Evolutionary conservation across 2,329 filamentous ascomycete species (phyloP).

Genomic region (Metarhizium robertsii): DNA sequence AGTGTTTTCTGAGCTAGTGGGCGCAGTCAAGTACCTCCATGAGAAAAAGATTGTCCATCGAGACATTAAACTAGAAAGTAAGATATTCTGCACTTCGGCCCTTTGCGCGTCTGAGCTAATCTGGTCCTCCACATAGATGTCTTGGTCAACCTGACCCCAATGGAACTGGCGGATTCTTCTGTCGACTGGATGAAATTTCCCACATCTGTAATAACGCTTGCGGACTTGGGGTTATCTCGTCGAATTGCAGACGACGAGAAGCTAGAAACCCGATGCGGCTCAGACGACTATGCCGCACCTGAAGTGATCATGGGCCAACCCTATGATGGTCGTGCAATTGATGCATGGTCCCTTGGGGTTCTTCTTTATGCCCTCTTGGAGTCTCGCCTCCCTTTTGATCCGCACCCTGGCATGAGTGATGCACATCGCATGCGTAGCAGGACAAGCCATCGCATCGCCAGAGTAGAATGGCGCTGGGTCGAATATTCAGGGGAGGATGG

Average conservation of each 20-base stretch:
- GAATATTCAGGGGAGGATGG: conserved; percentile 76
- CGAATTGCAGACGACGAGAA: conserved; percentile 78
- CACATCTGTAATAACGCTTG: conserved; percentile 76
- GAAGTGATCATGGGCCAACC: conserved; percentile 93
- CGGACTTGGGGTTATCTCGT: conserved; percentile 83
- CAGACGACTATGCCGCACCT: conserved; percentile 93
- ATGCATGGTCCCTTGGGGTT: conserved; percentile 93
- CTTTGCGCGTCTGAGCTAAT: not conserved
- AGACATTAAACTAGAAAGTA: conserved; percentile 95
- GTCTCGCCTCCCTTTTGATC: conserved; percentile 87
- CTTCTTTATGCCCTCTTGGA: conserved; percentile 90
- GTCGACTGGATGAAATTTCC: conserved; percentile 68
- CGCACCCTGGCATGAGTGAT: conserved; percentile 70
- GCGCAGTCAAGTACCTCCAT: conserved; percentile 80
- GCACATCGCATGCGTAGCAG: conserved; percentile 67
- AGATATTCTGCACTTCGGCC: conserved; percentile 23
- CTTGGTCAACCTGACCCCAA: conserved; percentile 70
- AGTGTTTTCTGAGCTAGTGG: conserved; percentile 83
- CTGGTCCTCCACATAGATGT: conserved; percentile 54
- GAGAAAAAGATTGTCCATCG: conserved; percentile 81
- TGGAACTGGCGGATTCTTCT: conserved; percentile 53
- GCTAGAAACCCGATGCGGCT: conserved; percentile 88
- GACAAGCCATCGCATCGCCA: conserved; percentile 87
- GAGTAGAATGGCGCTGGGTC: conserved; percentile 93
- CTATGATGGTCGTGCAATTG: conserved; percentile 85